Conservation (phyloP, 495 filamentous ascomycete species). For the Durotheca rogersii region DNA sequence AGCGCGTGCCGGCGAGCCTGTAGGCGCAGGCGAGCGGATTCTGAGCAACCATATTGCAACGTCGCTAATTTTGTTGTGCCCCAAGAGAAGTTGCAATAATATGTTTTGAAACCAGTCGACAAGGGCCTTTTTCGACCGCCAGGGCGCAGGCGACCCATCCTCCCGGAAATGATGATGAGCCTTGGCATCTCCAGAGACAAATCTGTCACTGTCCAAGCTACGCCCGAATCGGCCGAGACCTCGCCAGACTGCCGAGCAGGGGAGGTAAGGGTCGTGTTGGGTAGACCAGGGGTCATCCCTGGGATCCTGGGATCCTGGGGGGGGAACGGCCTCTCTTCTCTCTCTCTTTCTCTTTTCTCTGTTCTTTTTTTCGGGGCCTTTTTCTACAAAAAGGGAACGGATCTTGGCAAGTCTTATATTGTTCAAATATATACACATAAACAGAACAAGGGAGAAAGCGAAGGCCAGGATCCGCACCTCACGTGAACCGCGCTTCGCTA, state of each 20-base stretch:
- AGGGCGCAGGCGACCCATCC: conserved; percentile 21
- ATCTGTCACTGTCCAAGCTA: conserved; percentile 4
- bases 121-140: conserved; percentile 2
- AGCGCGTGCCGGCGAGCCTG: too few species aligned
- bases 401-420: too few species aligned
- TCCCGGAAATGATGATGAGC: conserved; percentile 32
- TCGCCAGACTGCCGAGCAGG: conserved; percentile 16
- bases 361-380: too few species aligned
- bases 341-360: too few species aligned
- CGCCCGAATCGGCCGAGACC: conserved; percentile 29
- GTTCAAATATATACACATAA: too few species aligned
- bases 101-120: conserved; percentile 18
- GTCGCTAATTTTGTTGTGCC: conserved; percentile 20
- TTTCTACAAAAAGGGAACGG: too few species aligned
- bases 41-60: conserved; percentile 15
- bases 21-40: neutral
- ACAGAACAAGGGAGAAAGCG: too few species aligned
- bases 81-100: conserved; percentile 5
- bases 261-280: too few species aligned
- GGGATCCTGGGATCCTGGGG: neutral
- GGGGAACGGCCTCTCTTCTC: too few species aligned
- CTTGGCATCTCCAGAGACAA: conserved; percentile 22
- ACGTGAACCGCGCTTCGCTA: conserved; percentile 27
- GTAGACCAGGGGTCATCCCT: too few species aligned
- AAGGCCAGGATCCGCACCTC: conserved; percentile 13